These are phyloP conservation scores for Malassezia sympodialis DNA, from an alignment of 1,284 basidiomycete species.

Conservation along the genomic window DNA sequence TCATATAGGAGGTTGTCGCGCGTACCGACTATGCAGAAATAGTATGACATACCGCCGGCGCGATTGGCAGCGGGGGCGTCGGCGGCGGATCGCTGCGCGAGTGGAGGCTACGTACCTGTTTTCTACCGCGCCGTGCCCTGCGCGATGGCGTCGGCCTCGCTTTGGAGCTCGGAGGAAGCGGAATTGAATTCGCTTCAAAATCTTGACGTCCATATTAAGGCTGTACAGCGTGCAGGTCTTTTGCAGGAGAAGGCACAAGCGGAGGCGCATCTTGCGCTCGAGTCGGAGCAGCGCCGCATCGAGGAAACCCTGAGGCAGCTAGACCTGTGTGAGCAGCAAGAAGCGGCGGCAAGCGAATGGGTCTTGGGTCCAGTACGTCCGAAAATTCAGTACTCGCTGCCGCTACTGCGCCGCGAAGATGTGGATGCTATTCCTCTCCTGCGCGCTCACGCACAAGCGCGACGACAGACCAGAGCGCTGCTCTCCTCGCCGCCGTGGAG, in stretches of 20 bases:
- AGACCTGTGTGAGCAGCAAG: conserved; percentile 8
- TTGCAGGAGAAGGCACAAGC: conserved; percentile 6
- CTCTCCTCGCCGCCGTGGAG: conserved; percentile 17
- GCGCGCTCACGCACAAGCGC: conserved; percentile 2
- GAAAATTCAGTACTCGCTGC: neutral
- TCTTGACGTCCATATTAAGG: conserved; percentile 5
- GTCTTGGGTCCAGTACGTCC: neutral
- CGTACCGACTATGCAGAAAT: conserved; percentile 41
- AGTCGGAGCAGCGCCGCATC: conserved; percentile 9
- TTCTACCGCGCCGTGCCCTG: neutral
- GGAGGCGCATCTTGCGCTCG: neutral
- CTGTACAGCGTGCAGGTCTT: neutral
- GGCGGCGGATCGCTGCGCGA: neutral
- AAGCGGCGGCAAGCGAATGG: neutral
- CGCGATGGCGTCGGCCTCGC: neutral
- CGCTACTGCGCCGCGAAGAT: neutral
- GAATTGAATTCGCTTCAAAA: conserved; percentile 3
- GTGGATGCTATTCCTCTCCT: conserved; percentile 3
- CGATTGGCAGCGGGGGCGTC: neutral
- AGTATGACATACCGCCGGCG: conserved; percentile 25
- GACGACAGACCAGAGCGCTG: conserved; percentile 1
- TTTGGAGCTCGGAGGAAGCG: neutral
- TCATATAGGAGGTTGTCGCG: conserved; percentile 45
- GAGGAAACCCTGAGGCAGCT: conserved; percentile 20
- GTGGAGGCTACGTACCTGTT: neutral